Evolutionary conservation across 345 rosid species (phyloP).

Genomic region (Melaleuca alternifolia): DNA sequence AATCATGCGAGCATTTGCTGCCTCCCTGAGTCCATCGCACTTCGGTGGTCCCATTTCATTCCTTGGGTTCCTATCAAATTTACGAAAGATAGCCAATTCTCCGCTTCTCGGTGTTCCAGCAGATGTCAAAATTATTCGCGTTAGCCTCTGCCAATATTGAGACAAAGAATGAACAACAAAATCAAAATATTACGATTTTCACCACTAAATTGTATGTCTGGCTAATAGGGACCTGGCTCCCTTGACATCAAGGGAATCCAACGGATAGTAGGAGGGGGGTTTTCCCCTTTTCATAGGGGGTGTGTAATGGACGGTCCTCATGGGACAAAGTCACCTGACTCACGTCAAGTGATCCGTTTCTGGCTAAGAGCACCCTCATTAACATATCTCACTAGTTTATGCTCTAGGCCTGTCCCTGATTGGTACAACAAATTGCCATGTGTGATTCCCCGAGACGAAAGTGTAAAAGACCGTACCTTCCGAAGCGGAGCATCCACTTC

Average conservation of each 20-base stretch:
- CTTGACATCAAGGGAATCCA: too few relatives aligned
- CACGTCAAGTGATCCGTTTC: too few relatives aligned
- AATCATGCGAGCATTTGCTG: not conserved
- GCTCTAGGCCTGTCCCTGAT: too few relatives aligned
- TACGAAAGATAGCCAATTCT: not conserved
- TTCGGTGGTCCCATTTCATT: not conserved
- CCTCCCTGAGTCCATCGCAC: not conserved
- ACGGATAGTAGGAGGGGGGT: too few relatives aligned
- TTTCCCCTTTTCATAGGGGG: too few relatives aligned
- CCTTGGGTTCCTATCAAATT: not conserved
- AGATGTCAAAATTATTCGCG: not conserved
- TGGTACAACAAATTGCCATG: too few relatives aligned
- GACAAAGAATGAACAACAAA: not conserved
- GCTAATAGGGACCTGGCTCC: too few relatives aligned
- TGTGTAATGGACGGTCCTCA: too few relatives aligned
- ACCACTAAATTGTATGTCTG: not conserved
- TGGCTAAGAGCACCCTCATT: not conserved
- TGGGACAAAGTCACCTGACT: too few relatives aligned
- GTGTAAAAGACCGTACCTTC: not conserved
- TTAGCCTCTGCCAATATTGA: not conserved
- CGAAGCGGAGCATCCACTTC: not conserved
- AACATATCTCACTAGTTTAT: not conserved
- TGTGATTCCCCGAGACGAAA: rapidly evolving
- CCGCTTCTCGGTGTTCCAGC: not conserved
- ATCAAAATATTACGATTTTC: not conserved